Evolutionary conservation across 176 grass and related monocot genomes (phyloP).

Genomic region (Pontederia crassipes): DNA sequence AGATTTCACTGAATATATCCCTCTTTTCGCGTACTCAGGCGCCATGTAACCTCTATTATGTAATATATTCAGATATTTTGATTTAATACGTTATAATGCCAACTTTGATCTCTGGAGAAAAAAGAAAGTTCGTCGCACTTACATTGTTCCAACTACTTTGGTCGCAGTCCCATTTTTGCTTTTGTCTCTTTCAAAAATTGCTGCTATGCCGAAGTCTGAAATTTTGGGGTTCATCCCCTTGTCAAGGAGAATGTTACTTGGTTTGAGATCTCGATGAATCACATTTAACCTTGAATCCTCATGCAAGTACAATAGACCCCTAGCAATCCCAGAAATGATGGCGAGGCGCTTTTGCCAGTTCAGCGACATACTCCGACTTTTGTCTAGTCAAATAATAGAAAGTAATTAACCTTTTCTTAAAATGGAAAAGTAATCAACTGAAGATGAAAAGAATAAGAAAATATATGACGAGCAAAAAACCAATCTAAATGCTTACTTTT

Average conservation of each 20-base stretch:
- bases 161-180: constrained; percentile 17
- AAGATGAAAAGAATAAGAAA: not conserved
- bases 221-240: constrained; percentile 59
- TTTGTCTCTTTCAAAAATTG: constrained; percentile 25
- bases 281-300: constrained; percentile 49
- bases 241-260: constrained; percentile 59
- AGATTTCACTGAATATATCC: not conserved
- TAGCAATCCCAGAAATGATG: constrained; percentile 42
- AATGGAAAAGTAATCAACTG: not conserved
- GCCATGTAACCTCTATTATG: constrained; percentile 30
- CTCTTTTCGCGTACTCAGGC: constrained; percentile 33
- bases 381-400: constrained; percentile 15
- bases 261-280: constrained; percentile 56
- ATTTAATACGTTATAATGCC: too few species aligned
- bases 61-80: accelerated
- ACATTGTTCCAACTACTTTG: constrained; percentile 42
- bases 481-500: too few species aligned
- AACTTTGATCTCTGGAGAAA: too few species aligned
- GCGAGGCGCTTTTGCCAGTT: constrained; percentile 40
- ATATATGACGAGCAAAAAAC: too few species aligned
- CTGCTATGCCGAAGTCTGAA: constrained; percentile 55
- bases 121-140: constrained; percentile 1
- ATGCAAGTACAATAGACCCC: constrained; percentile 57
- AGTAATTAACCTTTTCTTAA: too few species aligned
- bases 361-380: constrained; percentile 13